These are phyloP conservation scores for Neolecta irregularis DNA, from an alignment of 1,139 yeast genomes.

Conservation along the genomic window DNA sequence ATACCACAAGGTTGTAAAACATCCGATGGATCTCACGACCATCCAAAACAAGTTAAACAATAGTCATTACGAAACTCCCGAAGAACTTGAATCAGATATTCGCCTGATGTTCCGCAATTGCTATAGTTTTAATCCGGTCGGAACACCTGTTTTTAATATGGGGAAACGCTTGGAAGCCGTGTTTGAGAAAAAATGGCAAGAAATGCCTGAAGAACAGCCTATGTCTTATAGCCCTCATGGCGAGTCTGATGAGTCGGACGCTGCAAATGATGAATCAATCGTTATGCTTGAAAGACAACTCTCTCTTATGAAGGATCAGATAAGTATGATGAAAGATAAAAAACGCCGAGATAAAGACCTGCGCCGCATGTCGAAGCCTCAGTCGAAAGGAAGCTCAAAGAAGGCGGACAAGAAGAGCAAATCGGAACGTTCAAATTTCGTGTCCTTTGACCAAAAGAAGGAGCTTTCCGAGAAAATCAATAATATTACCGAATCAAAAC, in stretches of 20 bases:
- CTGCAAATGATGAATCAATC: slow-evolving; percentile 61
- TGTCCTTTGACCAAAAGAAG: slow-evolving; percentile 89
- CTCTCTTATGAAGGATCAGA: slow-evolving; percentile 48
- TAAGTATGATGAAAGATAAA: slow-evolving; percentile 32
- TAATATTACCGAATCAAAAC: slow-evolving; percentile 56
- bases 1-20: slow-evolving; percentile 66
- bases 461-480: slow-evolving; percentile 79
- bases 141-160: slow-evolving; percentile 88
- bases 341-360: slow-evolving; percentile 12
- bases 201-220: slow-evolving; percentile 59
- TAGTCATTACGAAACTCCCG: slow-evolving; percentile 78
- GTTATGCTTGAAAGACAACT: slow-evolving; percentile 74
- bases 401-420: slow-evolving; percentile 5
- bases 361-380: slow-evolving; percentile 8
- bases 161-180: slow-evolving; percentile 79
- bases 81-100: slow-evolving; percentile 71
- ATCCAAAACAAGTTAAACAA: slow-evolving; percentile 64
- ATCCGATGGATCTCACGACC: slow-evolving; percentile 92
- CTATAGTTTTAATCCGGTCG: slow-evolving; percentile 85
- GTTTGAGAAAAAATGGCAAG: slow-evolving; percentile 79
- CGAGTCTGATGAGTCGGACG: slow-evolving; percentile 38
- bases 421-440: slow-evolving; percentile 16
- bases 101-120: slow-evolving; percentile 76
- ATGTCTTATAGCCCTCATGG: slow-evolving; percentile 28
- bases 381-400: slow-evolving; percentile 8